phyloP scores from a whole-genome alignment of 306 rosid species.

The Vigna mungo region DNA sequence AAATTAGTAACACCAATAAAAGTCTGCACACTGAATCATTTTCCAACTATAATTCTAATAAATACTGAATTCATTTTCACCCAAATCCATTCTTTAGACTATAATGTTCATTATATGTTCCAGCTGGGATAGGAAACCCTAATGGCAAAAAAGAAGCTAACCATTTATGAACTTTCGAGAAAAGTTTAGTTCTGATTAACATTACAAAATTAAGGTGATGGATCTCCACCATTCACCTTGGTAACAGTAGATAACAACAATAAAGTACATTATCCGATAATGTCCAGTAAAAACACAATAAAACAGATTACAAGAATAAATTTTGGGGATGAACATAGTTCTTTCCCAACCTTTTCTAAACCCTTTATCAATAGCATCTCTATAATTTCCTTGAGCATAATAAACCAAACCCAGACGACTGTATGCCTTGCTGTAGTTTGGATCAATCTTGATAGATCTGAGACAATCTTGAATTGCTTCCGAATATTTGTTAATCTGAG shows the following conservation, averaged over 20 bases:
- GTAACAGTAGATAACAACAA: slow-evolving; percentile 16
- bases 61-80: slow-evolving; percentile 15
- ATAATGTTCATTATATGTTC: slow-evolving; percentile 2
- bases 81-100: slow-evolving; percentile 37
- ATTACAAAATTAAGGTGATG: slow-evolving; percentile 2
- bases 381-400: slow-evolving; percentile 84
- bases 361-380: slow-evolving; percentile 78
- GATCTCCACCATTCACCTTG: slow-evolving; percentile 25
- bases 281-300: slow-evolving; percentile 1
- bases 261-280: slow-evolving; percentile 7
- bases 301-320: slow-evolving; percentile 7
- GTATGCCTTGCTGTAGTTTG: slow-evolving; percentile 92
- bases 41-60: slow-evolving; percentile 3
- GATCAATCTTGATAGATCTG: slow-evolving; percentile 81
- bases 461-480: slow-evolving; percentile 85
- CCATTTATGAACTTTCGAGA: slow-evolving; percentile 12
- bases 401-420: slow-evolving; percentile 89
- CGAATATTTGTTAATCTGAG: slow-evolving; percentile 70
- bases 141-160: slow-evolving; percentile 4
- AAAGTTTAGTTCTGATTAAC: slow-evolving; percentile 22
- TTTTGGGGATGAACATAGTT: slow-evolving; percentile 1
- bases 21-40: background rate
- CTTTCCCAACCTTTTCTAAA: slow-evolving; percentile 71
- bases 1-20: background rate
- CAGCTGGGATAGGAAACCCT: background rate